phyloP scores from a whole-genome alignment of 148 eudicot genomes.

The Cornus kousa region DNA sequence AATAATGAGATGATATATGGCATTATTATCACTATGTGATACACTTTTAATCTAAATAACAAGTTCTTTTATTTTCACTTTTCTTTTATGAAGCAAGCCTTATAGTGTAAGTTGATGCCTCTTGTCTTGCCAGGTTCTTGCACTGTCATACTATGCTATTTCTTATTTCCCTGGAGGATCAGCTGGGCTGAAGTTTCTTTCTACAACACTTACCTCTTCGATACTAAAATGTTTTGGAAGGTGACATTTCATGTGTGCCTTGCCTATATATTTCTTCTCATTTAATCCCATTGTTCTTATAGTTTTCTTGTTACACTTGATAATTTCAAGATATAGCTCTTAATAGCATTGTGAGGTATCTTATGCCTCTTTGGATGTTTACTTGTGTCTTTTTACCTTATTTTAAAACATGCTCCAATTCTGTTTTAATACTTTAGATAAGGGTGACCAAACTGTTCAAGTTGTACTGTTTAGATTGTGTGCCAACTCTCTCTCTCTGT shows the following conservation, averaged over 20 bases:
- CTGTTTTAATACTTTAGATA: background rate
- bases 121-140: constrained; percentile 40
- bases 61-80: background rate
- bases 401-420: background rate
- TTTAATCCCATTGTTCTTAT: background rate
- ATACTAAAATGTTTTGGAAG: constrained; percentile 54
- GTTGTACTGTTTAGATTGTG: background rate
- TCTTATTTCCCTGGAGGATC: constrained; percentile 72
- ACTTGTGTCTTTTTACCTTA: background rate
- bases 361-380: background rate
- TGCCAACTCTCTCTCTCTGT: background rate
- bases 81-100: no score
- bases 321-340: background rate
- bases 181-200: constrained; percentile 49
- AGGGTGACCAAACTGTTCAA: background rate
- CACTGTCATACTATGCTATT: constrained; percentile 52
- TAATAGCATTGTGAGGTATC: constrained; percentile 1
- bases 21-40: background rate
- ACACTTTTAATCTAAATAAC: background rate
- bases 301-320: background rate
- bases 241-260: constrained; percentile 25
- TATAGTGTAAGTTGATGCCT: background rate
- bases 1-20: no score
- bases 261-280: background rate
- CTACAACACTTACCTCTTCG: constrained; percentile 45